phyloP scores from a whole-genome alignment of 2,329 filamentous ascomycete species.

The Aspergillus quadrilineatus region DNA sequence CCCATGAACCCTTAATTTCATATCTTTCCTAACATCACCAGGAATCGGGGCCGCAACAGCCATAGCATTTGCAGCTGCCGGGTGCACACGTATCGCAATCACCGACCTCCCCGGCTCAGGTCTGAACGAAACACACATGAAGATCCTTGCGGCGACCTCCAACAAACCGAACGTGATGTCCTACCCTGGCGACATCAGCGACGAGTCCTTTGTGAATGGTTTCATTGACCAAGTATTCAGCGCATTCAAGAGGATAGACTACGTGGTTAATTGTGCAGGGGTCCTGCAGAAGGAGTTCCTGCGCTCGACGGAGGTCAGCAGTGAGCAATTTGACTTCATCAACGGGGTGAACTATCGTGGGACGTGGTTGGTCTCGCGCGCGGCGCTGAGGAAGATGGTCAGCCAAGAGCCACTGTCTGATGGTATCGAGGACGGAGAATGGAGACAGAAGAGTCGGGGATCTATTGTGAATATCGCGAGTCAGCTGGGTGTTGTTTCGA shows the following conservation, averaged over 20 bases:
- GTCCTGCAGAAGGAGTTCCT: conserved; percentile 35
- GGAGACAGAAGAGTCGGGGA: conserved; percentile 43
- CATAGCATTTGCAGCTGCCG: conserved; percentile 51
- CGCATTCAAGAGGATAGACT: conserved; percentile 53
- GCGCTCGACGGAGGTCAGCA: conserved; percentile 52
- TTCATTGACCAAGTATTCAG: conserved; percentile 33
- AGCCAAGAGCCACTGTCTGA: conserved; percentile 46
- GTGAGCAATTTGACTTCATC: conserved; percentile 53
- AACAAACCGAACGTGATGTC: conserved; percentile 31
- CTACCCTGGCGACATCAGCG: conserved; percentile 49
- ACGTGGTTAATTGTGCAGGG: conserved; percentile 58
- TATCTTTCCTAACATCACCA: conserved; percentile 22
- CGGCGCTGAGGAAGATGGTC: conserved; percentile 49
- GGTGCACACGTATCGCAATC: conserved; percentile 54
- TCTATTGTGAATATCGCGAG: conserved; percentile 55
- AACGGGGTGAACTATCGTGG: conserved; percentile 58
- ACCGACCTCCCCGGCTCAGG: conserved; percentile 49
- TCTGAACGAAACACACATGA: conserved; percentile 25
- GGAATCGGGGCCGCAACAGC: conserved; percentile 58
- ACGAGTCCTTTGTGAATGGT: conserved; percentile 45
- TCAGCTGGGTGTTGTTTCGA: conserved; percentile 52
- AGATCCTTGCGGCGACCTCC: conserved; percentile 35
- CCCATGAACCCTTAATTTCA: background rate
- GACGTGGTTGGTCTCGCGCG: conserved; percentile 50
- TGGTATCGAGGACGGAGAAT: conserved; percentile 15